Base-by-base conservation (phyloP, 2,329 filamentous ascomycete species). In the Cladosporium phlei region DNA sequence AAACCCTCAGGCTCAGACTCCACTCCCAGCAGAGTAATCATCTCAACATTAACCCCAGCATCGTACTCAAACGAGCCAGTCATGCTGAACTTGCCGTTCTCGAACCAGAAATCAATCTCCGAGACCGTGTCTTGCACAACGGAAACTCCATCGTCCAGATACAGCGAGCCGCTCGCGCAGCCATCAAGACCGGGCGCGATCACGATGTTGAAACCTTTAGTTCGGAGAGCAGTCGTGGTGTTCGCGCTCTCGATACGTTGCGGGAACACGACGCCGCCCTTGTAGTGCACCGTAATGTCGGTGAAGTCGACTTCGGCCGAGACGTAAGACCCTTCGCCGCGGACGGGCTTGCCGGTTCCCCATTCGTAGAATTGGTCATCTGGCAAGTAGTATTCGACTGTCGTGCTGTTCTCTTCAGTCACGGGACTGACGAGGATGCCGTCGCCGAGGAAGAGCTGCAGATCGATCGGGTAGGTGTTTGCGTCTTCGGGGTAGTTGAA, bases 61-160 rank as follows among this genome's bases (percentile, higher is more conserved):
- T 47, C 45, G n/a, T 77, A 82, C 1, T 65, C 74, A 59, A 82
- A 83, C 2, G 58, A 61, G 0, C 81, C 81, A 2, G 64, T 67
- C 47, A 44, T 49, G 19, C 38, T 48, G 32, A 43, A 32, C 8
- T 25, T 44, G 22, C 50, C 50, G 7, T 30, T 33, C 38, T 53
- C 52, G 8, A 47, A 52, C 14, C 34, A 34, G 14, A 53, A 38
- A 17, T 54, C 47, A 12, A 48, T 37, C 17, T 51, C 40, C 3
- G 44, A 30, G 6, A 72, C 76, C 0, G 55, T 59, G 1, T 66
- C 51, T 62, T 85, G 84, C 49, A 76, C 66, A 39, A 88, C 55
- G 14, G 76, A 80, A 49, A 82, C 79, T 6, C 86, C 86, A 50
- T 91, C 86, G 55, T 90, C 86, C 3, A 90, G 66, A 60, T 89